These are phyloP conservation scores for Termitomyces sp. DNA, from an alignment of 768 basidiomycete species.

Conservation along the genomic window DNA sequence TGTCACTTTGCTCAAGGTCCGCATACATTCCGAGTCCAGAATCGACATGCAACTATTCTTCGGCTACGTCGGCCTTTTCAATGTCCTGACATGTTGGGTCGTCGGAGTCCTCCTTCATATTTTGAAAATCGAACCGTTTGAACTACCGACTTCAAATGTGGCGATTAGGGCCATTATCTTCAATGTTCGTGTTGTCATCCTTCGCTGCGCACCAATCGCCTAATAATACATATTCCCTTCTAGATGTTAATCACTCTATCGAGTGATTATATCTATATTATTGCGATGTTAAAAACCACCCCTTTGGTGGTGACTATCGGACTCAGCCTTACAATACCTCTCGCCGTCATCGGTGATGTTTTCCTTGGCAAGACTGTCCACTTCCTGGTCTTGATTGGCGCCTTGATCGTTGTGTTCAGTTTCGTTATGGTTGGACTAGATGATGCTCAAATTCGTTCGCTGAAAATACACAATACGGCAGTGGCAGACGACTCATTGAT, in stretches of 20 bases:
- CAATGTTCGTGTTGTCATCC: conserved; percentile 28
- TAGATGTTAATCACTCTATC: conserved; percentile 83
- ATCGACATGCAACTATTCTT: conserved; percentile 89
- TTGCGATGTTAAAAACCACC: conserved; percentile 96
- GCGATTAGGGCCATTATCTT: conserved; percentile 29
- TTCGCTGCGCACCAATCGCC: not conserved
- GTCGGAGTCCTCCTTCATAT: conserved; percentile 68
- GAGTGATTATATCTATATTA: conserved; percentile 82
- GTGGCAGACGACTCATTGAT: conserved; percentile 1
- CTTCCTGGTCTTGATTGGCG: conserved; percentile 67
- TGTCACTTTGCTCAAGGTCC: conserved; percentile 77
- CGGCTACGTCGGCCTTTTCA: conserved; percentile 82
- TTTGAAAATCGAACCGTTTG: conserved; percentile 59
- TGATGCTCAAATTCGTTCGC: conserved; percentile 29
- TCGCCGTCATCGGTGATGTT: conserved; percentile 83
- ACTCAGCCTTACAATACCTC: conserved; percentile 88
- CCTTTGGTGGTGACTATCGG: conserved; percentile 92
- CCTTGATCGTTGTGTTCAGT: conserved; percentile 67
- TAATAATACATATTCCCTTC: not conserved
- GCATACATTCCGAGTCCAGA: conserved; percentile 67
- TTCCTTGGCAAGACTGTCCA: conserved; percentile 56
- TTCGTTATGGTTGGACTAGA: conserved; percentile 74
- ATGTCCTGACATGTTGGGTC: conserved; percentile 64
- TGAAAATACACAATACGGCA: conserved; percentile 9
- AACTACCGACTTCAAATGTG: conserved; percentile 47